Base-by-base conservation (phyloP, 441 rosid genomes). In the Erodium texanum region DNA sequence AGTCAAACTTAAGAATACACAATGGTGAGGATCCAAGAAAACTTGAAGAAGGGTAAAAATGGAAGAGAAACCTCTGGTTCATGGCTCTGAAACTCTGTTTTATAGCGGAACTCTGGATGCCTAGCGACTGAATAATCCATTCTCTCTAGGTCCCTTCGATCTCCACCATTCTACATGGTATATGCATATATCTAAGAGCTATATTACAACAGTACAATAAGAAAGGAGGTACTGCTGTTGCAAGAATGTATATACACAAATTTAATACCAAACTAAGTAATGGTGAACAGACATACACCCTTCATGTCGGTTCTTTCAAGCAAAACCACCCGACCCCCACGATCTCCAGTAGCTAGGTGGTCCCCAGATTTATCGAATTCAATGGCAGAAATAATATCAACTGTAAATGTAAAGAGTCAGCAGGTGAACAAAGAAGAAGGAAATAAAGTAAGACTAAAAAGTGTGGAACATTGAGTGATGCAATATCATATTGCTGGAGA, bases 21-120 rank as follows among this genome's bases (percentile, higher is more conserved):
- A n/a, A n/a, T n/a, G n/a, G n/a, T n/a, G n/a, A n/a, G n/a, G n/a
- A n/a, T n/a, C n/a, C n/a, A n/a, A n/a, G n/a, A n/a, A n/a, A n/a
- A n/a, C n/a, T n/a, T n/a, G n/a, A n/a, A n/a, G n/a, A n/a, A n/a
- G n/a, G 58, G 68, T 48, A 69, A 68, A 22, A 65, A 64, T 3
- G 4, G 29, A 27, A 27, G 2, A 27, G 66, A 71, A 74, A 89
- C 97, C 98, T 93, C 98, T 19, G 97, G 97, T 72, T 93, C 98
- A 73, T 89, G 98, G 85, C 97, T 93, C 77, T 93, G 98, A 79
- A 93, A 90, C 76, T 93, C 98, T 54, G 98, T 93, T 81, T 90
- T 93, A 90, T 52, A 52, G 8, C 59, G 59, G 59, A 52, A 93
- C 82, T 93, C 98, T 0, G 97, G 97, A 66, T 88, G 99, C 82